Percentiles rank a stretch among this genome's conserved stretches.
phyloP scores from a whole-genome alignment of 345 rosid species.

The Salix caprea region DNA sequence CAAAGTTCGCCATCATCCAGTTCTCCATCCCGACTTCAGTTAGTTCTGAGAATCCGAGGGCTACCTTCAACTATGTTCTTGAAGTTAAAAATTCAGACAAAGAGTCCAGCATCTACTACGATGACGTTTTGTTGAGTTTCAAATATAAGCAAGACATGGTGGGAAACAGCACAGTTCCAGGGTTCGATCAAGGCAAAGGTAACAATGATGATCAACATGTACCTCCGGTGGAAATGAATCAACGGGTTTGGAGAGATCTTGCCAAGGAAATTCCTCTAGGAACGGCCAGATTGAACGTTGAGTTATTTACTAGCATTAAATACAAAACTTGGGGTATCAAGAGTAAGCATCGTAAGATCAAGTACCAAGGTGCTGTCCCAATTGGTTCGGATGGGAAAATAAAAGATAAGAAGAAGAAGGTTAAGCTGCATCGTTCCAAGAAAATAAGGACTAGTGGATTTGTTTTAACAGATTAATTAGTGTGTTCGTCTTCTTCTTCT shows the following conservation, averaged over 20 bases:
- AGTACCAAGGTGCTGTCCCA: conserved; percentile 23
- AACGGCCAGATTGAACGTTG: conserved; percentile 29
- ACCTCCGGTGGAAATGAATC: background rate
- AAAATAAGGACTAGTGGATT: conserved; percentile 6
- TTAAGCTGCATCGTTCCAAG: conserved; percentile 28
- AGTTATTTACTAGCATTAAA: conserved; percentile 20
- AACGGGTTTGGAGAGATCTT: conserved; percentile 15
- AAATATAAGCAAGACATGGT: conserved; percentile 26
- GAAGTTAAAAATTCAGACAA: conserved; percentile 35
- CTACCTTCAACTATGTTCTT: conserved; percentile 22
- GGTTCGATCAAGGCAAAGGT: conserved; percentile 31
- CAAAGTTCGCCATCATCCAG: conserved; percentile 20
- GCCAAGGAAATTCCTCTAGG: conserved; percentile 20
- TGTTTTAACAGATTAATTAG: background rate
- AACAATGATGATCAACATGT: background rate
- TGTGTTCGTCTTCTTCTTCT: background rate
- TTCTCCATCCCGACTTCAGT: conserved; percentile 25
- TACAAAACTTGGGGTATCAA: conserved; percentile 38
- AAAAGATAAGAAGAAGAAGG: conserved; percentile 39
- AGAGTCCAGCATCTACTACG: conserved; percentile 38
- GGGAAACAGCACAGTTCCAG: conserved; percentile 12
- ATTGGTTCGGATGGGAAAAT: conserved; percentile 46
- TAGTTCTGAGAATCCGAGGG: background rate
- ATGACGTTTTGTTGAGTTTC: conserved; percentile 29
- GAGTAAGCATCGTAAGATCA: conserved; percentile 34